Evolutionary conservation across 495 filamentous ascomycete genomes (phyloP), one percentile per base, ranked within the genome.

Genomic region (Podospora didyma): DNA sequence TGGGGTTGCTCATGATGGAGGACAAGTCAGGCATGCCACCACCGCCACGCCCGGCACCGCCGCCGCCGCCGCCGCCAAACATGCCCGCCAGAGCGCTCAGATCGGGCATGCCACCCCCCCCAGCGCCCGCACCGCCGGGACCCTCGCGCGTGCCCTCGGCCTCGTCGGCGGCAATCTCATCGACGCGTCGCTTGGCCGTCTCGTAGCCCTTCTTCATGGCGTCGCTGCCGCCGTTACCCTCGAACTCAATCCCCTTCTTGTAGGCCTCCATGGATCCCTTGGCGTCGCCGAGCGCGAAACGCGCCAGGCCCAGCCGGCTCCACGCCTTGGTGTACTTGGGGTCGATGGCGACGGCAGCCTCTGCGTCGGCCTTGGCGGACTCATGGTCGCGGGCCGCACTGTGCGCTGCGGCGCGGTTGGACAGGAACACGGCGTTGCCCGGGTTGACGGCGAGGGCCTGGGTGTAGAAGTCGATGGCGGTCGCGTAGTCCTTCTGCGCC

Each of bases 251-350:
- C 20, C 94, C 94, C 72, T 89, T 85, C 68, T 84, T 74, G 71
- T 98, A 98, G 22, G 94, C 94, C 68, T 97, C 94, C 89, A 96
- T 94, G 51, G 85, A 85, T 12, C 89, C 93, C 69, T 86, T 88
- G 57, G 88, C 86, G 69, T 98, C 92, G 34, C 91, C 94, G 58
- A 96, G 78, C 46, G 92, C 92, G 67, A 90, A 98, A 21, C 86
- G 80, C 34, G 94, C 94, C 16, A 96, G 86, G 11, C 94, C 94
- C 19, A 98, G 82, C 37, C 94, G 79, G 60, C 85, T 89, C 94
- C 94, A 98, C 7, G 90, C 94, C 78, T 97, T 97, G 62, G 90
- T 92, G 78, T 97, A 97, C 63, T 85, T 88, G 22, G 94, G 90
- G 69, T 97, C 94, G 34, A 88, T 80, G 47, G 83, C 81, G 35